Evolutionary conservation across 305 asterid species (phyloP).

Genomic region (Fraxinus paxiana): DNA sequence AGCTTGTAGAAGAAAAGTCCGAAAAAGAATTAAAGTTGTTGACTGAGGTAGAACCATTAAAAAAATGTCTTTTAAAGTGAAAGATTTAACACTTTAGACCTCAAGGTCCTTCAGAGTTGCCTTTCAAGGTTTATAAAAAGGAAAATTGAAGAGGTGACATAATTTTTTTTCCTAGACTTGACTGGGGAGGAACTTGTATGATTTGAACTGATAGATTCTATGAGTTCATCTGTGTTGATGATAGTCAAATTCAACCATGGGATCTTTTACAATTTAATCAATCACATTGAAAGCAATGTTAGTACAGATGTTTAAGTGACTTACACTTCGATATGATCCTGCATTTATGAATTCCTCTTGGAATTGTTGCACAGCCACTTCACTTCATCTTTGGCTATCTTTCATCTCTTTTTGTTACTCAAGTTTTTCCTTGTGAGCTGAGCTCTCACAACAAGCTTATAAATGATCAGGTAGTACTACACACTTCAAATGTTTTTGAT

Average conservation of each 20-base stretch:
- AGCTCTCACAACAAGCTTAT: background rate
- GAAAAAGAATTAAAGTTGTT: conserved; percentile 12
- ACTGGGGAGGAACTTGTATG: background rate
- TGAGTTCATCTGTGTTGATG: background rate
- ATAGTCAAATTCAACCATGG: background rate
- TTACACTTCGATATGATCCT: background rate
- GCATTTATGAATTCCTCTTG: background rate
- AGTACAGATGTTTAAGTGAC: background rate
- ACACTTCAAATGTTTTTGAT: background rate
- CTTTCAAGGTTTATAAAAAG: background rate
- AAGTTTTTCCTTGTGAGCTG: background rate
- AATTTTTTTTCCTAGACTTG: background rate
- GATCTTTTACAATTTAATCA: background rate
- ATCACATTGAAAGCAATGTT: background rate
- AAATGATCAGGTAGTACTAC: background rate
- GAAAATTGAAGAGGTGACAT: background rate
- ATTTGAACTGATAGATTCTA: background rate
- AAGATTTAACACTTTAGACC: conserved; percentile 1
- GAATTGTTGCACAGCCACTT: background rate
- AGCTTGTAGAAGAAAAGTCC: background rate
- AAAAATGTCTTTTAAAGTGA: background rate
- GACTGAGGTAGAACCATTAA: background rate
- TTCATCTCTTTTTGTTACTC: background rate
- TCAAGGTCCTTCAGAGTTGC: conserved; percentile 12
- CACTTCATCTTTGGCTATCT: background rate